A percentile compares a stretch with the other conserved stretches of the same genome.
phyloP scores from a whole-genome alignment of 345 rosid genomes.

The Gossypium mustelinum region DNA sequence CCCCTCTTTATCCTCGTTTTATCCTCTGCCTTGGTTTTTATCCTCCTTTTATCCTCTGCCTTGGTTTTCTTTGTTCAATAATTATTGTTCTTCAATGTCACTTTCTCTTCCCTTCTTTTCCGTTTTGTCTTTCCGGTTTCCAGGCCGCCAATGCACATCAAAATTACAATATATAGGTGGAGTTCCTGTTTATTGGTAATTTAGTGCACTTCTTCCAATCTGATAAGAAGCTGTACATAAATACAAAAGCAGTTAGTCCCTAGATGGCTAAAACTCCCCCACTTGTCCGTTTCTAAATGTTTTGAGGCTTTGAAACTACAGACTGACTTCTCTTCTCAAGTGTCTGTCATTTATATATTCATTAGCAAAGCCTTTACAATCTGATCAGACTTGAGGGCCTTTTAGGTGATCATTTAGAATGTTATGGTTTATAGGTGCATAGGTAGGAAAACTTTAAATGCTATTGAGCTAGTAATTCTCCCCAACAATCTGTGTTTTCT shows the following conservation, averaged over 20 bases:
- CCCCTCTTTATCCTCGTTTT: too few relatives aligned
- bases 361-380: background rate
- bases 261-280: too few relatives aligned
- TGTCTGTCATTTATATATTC: background rate
- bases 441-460: background rate
- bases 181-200: background rate
- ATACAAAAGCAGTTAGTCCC: constrained; percentile 8
- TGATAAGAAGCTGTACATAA: background rate
- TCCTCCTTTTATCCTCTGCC: background rate
- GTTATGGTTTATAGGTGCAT: background rate
- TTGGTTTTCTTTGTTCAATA: background rate
- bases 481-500: background rate
- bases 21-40: background rate
- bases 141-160: background rate
- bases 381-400: background rate
- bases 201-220: background rate
- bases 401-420: background rate
- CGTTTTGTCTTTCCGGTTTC: background rate
- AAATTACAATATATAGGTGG: background rate
- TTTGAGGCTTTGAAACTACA: background rate
- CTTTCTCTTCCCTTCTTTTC: background rate
- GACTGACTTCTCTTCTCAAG: background rate
- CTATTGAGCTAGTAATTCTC: background rate
- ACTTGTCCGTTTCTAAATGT: background rate
- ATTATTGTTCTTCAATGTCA: background rate